Percentiles rank a stretch among this genome's conserved stretches.
Evolutionary conservation across 2,329 filamentous ascomycete species (phyloP).

Genomic region (Pseudonectria buxi): DNA sequence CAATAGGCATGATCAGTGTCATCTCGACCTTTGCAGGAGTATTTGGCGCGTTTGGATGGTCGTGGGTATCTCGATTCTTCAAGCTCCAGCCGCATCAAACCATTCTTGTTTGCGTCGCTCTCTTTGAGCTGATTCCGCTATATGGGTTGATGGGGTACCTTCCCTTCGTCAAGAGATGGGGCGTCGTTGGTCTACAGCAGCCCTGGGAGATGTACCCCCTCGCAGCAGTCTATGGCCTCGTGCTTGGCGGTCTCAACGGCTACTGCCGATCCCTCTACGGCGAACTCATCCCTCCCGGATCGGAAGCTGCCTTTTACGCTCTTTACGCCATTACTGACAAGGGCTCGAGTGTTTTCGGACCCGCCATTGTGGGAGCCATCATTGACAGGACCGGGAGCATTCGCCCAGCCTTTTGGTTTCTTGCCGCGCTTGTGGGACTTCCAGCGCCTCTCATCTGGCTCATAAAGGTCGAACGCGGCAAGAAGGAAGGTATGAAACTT

Average conservation of each 20-base stretch:
- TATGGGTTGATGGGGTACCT: conserved; percentile 88
- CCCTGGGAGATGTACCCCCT: conserved; percentile 96
- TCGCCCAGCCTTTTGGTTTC: conserved; percentile 83
- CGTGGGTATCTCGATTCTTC: conserved; percentile 64
- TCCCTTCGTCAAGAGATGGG: conserved; percentile 66
- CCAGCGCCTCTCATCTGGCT: conserved; percentile 79
- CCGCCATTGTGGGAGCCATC: conserved; percentile 86
- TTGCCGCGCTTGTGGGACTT: conserved; percentile 75
- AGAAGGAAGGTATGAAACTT: conserved; percentile 58
- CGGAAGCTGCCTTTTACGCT: conserved; percentile 92
- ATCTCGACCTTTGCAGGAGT: conserved; percentile 82
- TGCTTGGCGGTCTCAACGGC: conserved; percentile 83
- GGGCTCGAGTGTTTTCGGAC: conserved; percentile 87
- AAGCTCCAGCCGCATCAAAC: conserved; percentile 74
- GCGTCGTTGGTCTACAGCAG: conserved; percentile 79
- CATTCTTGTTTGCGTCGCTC: conserved; percentile 79
- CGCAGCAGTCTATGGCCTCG: conserved; percentile 84
- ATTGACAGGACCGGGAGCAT: conserved; percentile 79
- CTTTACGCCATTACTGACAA: conserved; percentile 98
- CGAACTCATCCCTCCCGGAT: conserved; percentile 88
- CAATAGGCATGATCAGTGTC: conserved; percentile 86
- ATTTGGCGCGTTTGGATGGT: conserved; percentile 84
- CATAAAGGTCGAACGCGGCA: conserved; percentile 77
- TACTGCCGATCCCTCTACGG: conserved; percentile 92
- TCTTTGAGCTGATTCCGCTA: conserved; percentile 88